Evolutionary conservation across 73 alveolate species (phyloP).

Genomic region (Halteria grandinella): DNA sequence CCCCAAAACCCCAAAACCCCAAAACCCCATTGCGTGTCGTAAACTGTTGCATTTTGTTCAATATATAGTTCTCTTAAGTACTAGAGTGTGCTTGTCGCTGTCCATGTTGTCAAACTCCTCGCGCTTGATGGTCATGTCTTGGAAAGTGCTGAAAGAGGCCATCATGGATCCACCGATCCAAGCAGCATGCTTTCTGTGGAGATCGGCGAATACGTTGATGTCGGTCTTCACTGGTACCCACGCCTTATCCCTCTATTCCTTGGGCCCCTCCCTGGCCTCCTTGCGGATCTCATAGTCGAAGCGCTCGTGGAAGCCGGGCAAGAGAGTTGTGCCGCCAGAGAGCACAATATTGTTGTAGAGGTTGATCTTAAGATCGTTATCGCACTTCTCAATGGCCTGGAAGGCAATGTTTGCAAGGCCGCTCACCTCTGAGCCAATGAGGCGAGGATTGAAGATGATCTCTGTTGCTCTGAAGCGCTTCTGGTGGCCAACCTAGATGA

Average conservation of each 20-base stretch:
- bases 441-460: slow-evolving; percentile 80
- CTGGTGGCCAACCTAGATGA: slow-evolving; percentile 80
- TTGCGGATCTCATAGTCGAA: slow-evolving; percentile 72
- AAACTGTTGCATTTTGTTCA: too few species aligned
- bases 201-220: slow-evolving; percentile 75
- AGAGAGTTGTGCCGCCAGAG: slow-evolving; percentile 86
- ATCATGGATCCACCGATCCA: slow-evolving; percentile 90
- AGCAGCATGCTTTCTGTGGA: slow-evolving; percentile 77
- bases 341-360: slow-evolving; percentile 79
- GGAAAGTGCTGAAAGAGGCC: slow-evolving; percentile 80
- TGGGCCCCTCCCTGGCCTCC: slow-evolving; percentile 51
- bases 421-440: slow-evolving; percentile 40
- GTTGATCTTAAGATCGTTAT: slow-evolving; percentile 73
- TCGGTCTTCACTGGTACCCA: too few species aligned
- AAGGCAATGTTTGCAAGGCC: slow-evolving; percentile 71
- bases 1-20: too few species aligned
- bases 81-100: too few species aligned
- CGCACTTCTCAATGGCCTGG: slow-evolving; percentile 81
- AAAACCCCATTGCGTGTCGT: too few species aligned
- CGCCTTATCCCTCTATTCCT: too few species aligned
- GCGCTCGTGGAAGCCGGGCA: slow-evolving; percentile 86
- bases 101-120: slow-evolving; percentile 74
- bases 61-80: too few species aligned
- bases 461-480: slow-evolving; percentile 85
- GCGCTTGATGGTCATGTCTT: slow-evolving; percentile 72